phyloP scores from a whole-genome alignment of 441 rosid species.

The Sinapis alba region DNA sequence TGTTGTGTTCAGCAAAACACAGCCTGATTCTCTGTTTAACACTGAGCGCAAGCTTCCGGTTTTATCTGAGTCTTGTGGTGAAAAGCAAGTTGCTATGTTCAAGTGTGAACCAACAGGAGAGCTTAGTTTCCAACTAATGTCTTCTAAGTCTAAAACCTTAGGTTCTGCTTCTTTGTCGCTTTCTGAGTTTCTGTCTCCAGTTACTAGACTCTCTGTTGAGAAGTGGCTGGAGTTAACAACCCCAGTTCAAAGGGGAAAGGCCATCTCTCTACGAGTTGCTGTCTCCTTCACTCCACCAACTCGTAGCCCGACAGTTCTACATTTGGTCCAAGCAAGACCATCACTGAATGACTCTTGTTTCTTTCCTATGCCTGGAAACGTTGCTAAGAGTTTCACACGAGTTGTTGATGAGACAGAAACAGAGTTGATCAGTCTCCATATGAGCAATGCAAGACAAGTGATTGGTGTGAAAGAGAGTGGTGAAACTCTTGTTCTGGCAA shows the following conservation, averaged over 20 bases:
- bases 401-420: constrained; percentile 55
- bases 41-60: constrained; percentile 59
- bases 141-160: constrained; percentile 44
- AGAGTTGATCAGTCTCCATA: constrained; percentile 67
- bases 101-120: constrained; percentile 80
- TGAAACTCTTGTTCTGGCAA: constrained; percentile 64
- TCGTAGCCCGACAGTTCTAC: constrained; percentile 52
- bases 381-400: constrained; percentile 44
- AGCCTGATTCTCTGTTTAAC: constrained; percentile 65
- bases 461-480: constrained; percentile 52
- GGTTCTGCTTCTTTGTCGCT: constrained; percentile 67
- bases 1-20: constrained; percentile 67
- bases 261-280: constrained; percentile 65
- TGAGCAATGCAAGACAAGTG: constrained; percentile 68
- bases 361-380: constrained; percentile 49
- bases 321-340: constrained; percentile 49
- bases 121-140: constrained; percentile 67
- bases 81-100: constrained; percentile 69
- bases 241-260: constrained; percentile 40
- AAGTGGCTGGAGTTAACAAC: constrained; percentile 72
- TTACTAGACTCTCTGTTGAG: constrained; percentile 61
- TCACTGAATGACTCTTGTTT: constrained; percentile 49
- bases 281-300: constrained; percentile 67
- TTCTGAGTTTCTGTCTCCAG: constrained; percentile 56
- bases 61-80: constrained; percentile 52